Evolutionary conservation across 306 rosid species (phyloP).

Genomic region (Quercus dentata): DNA sequence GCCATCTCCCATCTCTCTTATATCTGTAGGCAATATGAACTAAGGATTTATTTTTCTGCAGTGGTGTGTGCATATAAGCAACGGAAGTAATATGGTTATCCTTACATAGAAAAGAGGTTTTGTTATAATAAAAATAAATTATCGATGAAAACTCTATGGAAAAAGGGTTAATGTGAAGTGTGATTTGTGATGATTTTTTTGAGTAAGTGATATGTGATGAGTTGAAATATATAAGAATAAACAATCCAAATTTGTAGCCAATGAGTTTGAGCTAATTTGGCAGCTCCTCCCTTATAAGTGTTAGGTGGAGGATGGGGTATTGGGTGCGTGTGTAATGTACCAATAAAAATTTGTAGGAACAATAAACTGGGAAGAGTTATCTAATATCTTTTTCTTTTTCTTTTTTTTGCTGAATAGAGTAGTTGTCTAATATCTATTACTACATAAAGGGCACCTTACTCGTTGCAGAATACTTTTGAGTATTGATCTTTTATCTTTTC

Average conservation of each 20-base stretch:
- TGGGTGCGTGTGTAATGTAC: too few species aligned
- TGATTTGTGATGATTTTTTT: background rate
- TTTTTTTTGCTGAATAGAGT: too few species aligned
- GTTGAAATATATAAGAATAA: too few species aligned
- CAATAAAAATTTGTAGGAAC: too few species aligned
- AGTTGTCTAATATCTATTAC: too few species aligned
- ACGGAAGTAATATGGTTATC: constrained; percentile 9
- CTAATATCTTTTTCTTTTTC: too few species aligned
- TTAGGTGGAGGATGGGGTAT: too few species aligned
- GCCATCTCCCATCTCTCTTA: constrained; percentile 11
- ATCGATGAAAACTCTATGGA: background rate
- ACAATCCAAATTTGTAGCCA: too few species aligned
- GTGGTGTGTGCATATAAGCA: background rate
- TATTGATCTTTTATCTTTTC: background rate
- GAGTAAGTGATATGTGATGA: too few species aligned
- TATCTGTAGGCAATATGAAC: background rate
- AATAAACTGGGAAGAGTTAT: background rate
- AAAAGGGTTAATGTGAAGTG: background rate
- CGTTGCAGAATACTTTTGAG: background rate
- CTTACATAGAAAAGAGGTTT: background rate
- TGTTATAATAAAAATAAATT: background rate
- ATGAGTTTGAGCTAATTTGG: too few species aligned
- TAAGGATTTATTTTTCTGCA: background rate
- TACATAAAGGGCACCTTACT: background rate
- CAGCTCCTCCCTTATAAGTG: too few species aligned